These are phyloP conservation scores for Diaporthe sp. DNA, from an alignment of 2,329 filamentous ascomycete species.

Conservation along the genomic window DNA sequence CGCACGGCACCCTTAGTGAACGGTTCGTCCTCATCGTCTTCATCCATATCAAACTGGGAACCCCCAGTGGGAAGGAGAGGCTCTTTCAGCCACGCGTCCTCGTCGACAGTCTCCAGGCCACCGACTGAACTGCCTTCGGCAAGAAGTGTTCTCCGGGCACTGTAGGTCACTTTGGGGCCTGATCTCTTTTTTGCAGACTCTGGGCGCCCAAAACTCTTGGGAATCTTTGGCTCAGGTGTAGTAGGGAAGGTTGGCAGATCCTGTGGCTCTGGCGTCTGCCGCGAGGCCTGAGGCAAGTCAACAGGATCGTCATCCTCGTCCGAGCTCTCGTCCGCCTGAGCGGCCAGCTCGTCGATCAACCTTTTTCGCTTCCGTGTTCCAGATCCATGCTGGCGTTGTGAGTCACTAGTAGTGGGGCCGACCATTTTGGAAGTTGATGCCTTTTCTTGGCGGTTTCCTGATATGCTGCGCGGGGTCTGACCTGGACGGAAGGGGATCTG, in stretches of 20 bases:
- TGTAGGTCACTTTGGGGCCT: conserved; percentile 52
- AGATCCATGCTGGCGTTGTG: conserved; percentile 29
- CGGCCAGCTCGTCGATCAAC: conserved; percentile 55
- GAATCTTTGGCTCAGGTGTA: conserved; percentile 34
- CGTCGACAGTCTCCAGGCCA: conserved; percentile 31
- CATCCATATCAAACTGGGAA: conserved; percentile 50
- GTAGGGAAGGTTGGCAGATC: conserved; percentile 32
- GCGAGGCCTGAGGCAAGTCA: conserved; percentile 27
- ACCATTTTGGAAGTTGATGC: conserved; percentile 25
- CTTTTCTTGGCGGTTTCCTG: conserved; percentile 32
- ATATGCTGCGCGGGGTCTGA: conserved; percentile 14
- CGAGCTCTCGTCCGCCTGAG: conserved; percentile 50
- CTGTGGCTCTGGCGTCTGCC: conserved; percentile 34
- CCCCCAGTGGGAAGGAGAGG: conserved; percentile 40
- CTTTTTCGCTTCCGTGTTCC: conserved; percentile 40
- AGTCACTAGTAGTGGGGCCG: conserved; percentile 23
- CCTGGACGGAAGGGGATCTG: conserved; percentile 35
- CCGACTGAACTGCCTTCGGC: conserved; percentile 30
- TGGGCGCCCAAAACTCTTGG: conserved; percentile 39
- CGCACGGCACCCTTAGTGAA: conserved; percentile 62
- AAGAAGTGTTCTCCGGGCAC: conserved; percentile 49
- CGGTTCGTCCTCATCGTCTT: conserved; percentile 54
- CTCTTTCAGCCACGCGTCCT: conserved; percentile 38
- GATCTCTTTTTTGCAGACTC: conserved; percentile 42
- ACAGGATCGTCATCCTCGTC: conserved; percentile 40